Conservation (phyloP, 768 basidiomycete genomes). For the Xerocomus potaroensis region DNA sequence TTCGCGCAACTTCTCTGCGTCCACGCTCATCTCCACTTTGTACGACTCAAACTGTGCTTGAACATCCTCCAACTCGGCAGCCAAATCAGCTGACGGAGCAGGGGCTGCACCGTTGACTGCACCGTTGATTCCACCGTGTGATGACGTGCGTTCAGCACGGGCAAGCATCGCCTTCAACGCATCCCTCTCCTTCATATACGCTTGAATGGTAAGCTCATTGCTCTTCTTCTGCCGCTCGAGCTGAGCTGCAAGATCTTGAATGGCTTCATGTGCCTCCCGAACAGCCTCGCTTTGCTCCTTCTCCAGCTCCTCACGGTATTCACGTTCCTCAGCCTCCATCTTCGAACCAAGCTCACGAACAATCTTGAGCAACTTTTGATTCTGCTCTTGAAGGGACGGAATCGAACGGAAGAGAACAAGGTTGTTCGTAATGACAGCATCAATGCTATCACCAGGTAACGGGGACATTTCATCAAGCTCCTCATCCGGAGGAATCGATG, state of each 20-base stretch:
- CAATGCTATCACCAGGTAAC: constrained; percentile 52
- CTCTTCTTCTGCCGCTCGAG: constrained; percentile 74
- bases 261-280: constrained; percentile 83
- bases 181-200: constrained; percentile 85
- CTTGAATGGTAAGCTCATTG: constrained; percentile 66
- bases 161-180: constrained; percentile 72
- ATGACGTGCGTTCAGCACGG: constrained; percentile 38
- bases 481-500: constrained; percentile 71
- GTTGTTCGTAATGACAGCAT: constrained; percentile 81
- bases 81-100: constrained; percentile 36
- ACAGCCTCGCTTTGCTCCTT: constrained; percentile 76
- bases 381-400: constrained; percentile 81
- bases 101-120: constrained; percentile 26
- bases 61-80: constrained; percentile 63
- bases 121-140: constrained; percentile 27
- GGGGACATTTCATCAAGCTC: constrained; percentile 47
- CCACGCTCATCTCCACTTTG: constrained; percentile 74
- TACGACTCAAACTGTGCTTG: constrained; percentile 81
- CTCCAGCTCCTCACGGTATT: constrained; percentile 66
- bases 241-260: constrained; percentile 71
- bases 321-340: constrained; percentile 82
- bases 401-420: constrained; percentile 85
- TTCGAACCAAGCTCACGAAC: constrained; percentile 77
- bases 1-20: constrained; percentile 68
- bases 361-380: constrained; percentile 82